Evolutionary conservation across 257 asterid genomes (phyloP).

Genomic region (Salvia hispanica): DNA sequence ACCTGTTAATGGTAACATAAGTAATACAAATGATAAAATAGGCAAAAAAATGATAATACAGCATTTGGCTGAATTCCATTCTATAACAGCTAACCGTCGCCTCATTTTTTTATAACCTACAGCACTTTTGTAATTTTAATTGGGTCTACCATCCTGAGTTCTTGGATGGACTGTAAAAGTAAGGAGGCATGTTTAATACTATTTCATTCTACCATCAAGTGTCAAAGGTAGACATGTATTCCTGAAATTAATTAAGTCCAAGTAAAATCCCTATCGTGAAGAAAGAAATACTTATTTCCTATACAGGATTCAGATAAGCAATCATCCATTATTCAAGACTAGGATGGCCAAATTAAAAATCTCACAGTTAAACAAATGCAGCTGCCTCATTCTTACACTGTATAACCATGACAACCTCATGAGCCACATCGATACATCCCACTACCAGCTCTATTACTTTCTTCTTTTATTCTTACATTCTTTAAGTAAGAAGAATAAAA

Average conservation of each 20-base stretch:
- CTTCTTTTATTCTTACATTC: background rate
- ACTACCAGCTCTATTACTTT: background rate
- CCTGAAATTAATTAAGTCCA: slow-evolving; percentile 2
- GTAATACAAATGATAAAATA: slow-evolving; percentile 11
- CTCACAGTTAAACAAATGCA: slow-evolving; percentile 21
- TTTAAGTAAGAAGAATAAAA: background rate
- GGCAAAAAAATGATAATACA: slow-evolving; percentile 23
- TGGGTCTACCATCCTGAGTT: slow-evolving; percentile 8
- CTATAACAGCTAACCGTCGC: background rate
- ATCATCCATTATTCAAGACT: slow-evolving; percentile 10
- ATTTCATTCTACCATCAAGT: slow-evolving; percentile 17
- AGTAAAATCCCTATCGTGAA: slow-evolving; percentile 12
- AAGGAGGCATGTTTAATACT: slow-evolving; percentile 14
- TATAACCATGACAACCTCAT: background rate
- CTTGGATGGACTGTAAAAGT: slow-evolving; percentile 9
- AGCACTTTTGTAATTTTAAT: background rate
- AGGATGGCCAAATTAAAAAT: slow-evolving; percentile 14
- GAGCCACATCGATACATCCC: slow-evolving; percentile 10
- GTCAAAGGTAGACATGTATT: slow-evolving; percentile 9
- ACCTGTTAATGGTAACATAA: slow-evolving; percentile 46
- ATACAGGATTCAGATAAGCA: slow-evolving; percentile 17
- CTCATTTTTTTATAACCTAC: slow-evolving; percentile 19
- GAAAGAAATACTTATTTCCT: background rate
- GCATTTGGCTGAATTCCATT: slow-evolving; percentile 10
- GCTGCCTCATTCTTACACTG: slow-evolving; percentile 9